Evolutionary conservation across 2,329 filamentous ascomycete genomes (phyloP), one percentile per base, ranked within the genome.

Genomic region (Aureobasidium sp.): DNA sequence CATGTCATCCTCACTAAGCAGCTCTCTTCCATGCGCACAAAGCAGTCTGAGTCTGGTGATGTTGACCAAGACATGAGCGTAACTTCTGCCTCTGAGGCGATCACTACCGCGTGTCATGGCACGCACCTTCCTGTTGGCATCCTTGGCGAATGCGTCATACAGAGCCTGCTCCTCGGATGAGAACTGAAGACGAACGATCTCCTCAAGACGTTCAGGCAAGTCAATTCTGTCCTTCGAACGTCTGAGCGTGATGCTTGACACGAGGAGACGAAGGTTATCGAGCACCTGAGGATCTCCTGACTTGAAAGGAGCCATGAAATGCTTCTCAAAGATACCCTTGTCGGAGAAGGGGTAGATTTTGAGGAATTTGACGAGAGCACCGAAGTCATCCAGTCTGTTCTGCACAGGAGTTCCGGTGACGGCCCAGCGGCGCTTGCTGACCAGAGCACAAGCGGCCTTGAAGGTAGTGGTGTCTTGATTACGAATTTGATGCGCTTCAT

Each of bases 351-450:
- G 93, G 68, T 86, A 86, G 15, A 97, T 79, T 15, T 89, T 86
- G 46, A 97, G 78, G 66, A 97, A 97, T 36, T 87, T 89, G 63
- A 96, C 86, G 2, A 97, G 79, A 1, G 93, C 89, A 15, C 90
- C 89, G 26, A 97, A 81, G 72, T 99, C 94, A 66, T 95, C 91
- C 2, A 97, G 81, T 4, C 90, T 87, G 71, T 99, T 99, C 74
- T 97, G 93, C 9, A 97, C 90, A 0, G 92, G 94, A 0, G 94
- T 97, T 61, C 93, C 94, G 0, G 94, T 97, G n/a, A 97, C 90
- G 2, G 92, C 93, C 94, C 94, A 99, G 37, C 92, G 87, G 36
- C 92, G 85, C 70, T 89, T 84, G 2, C 91, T 90, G 64, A 89
- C 82, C 2, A 97, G 79, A 23, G 85, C 83, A 66, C 91, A 92